Evolutionary conservation across 2,329 filamentous ascomycete species (phyloP).

Genomic region (Colletotrichum destructivum): DNA sequence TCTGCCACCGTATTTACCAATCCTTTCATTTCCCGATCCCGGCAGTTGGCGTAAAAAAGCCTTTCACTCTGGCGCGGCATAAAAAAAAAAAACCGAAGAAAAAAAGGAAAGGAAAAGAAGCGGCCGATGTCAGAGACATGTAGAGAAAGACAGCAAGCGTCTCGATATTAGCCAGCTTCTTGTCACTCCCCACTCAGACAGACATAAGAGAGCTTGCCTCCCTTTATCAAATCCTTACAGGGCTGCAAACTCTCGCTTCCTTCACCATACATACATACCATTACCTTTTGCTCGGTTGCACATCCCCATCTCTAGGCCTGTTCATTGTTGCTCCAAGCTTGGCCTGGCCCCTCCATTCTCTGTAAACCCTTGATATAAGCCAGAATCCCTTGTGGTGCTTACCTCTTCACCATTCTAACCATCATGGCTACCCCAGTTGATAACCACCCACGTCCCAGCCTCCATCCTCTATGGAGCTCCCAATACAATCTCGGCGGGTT

Average conservation of each 20-base stretch:
- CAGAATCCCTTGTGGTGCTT: constrained; percentile 12
- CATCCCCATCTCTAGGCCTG: constrained; percentile 15
- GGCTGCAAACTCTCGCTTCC: constrained; percentile 26
- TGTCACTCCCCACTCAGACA: constrained; percentile 30
- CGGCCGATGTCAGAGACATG: constrained; percentile 13
- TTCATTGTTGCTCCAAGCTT: constrained; percentile 19
- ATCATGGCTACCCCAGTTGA: constrained; percentile 43
- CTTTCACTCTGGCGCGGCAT: constrained; percentile 18
- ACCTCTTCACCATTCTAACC: constrained; percentile 8
- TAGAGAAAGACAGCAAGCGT: constrained; percentile 10
- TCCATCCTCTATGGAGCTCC: constrained; percentile 54
- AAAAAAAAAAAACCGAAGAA: background rate
- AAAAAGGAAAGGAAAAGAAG: background rate
- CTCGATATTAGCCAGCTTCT: constrained; percentile 11
- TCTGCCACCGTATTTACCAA: constrained; percentile 6
- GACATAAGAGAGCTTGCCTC: constrained; percentile 36
- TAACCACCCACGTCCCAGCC: constrained; percentile 31
- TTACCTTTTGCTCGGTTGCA: constrained; percentile 26
- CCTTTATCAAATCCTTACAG: constrained; percentile 28
- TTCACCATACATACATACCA: constrained; percentile 11
- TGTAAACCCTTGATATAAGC: constrained; percentile 4
- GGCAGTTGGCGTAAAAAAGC: constrained; percentile 34
- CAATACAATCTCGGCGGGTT: constrained; percentile 47
- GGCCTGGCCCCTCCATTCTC: background rate
- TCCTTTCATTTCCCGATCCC: constrained; percentile 42